These are phyloP conservation scores for Cladosporium sp. DNA, from an alignment of 2,329 filamentous ascomycete genomes.

Conservation along the genomic window DNA sequence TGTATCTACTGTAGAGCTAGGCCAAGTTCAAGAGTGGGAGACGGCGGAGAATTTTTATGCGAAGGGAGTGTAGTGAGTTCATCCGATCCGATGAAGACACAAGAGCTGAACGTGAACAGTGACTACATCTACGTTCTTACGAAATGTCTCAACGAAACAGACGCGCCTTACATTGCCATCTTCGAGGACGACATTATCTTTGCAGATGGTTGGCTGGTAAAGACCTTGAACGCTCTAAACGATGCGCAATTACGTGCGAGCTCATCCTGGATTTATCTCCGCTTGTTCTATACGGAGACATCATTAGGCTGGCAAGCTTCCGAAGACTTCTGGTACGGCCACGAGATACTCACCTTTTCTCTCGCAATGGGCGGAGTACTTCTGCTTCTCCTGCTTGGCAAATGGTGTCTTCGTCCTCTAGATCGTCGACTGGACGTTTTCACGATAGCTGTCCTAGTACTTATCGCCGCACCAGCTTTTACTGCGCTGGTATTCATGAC, in stretches of 20 bases:
- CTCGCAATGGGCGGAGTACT: slow-evolving; percentile 18
- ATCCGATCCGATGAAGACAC: neutral
- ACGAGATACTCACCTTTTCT: slow-evolving; percentile 25
- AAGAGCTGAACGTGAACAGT: neutral
- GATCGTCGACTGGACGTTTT: slow-evolving; percentile 16
- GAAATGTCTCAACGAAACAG: neutral
- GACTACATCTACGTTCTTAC: neutral
- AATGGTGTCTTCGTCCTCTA: neutral
- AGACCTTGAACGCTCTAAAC: neutral
- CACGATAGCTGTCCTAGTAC: slow-evolving; percentile 5
- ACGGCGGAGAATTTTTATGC: neutral
- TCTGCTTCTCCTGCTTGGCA: slow-evolving; percentile 10
- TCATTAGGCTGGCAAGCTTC: slow-evolving; percentile 20
- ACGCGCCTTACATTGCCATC: neutral
- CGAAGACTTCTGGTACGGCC: slow-evolving; percentile 16
- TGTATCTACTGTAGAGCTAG: neutral
- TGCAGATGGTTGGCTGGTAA: neutral
- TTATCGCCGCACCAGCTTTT: slow-evolving; percentile 23
- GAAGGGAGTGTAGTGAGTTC: neutral
- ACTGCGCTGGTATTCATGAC: slow-evolving; percentile 23
- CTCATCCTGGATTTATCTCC: slow-evolving; percentile 34
- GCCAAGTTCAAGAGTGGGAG: neutral
- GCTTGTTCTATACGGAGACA: slow-evolving; percentile 39
- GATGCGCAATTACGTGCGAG: neutral
- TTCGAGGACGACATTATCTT: neutral